Evolutionary conservation across 2,329 filamentous ascomycete genomes (phyloP), one percentile per base, ranked within the genome.

Genomic region (Whalleya microplaca): DNA sequence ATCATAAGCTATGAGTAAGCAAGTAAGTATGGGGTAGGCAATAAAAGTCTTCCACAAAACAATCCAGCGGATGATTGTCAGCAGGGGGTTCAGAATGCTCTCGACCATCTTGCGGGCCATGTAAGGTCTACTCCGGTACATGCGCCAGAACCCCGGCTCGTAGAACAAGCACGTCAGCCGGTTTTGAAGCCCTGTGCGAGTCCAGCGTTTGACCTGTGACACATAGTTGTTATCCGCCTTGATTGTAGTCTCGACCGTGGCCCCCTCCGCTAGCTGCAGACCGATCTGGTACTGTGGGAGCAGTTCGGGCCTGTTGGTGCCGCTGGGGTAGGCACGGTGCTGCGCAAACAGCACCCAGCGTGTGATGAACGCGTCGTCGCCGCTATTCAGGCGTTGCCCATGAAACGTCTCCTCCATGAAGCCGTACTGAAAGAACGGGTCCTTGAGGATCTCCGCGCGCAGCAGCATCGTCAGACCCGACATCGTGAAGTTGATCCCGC

Each of bases 281-380:
- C 59, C 64, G 2, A 72, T 19, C 52, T 1, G 10, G 10, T 1
- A 1, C 44, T 40, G 3, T 41, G 1, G 6, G 48, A 37, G 14
- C 61, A 50, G 1, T n/a, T n/a, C n/a, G n/a, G n/a, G n/a, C n/a
- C n/a, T n/a, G 21, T 54, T 1, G 10, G 10, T 1, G 1, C 44
- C 41, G 3, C 41, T 1, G 6, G 48, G 41, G 14, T 62, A 50
- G 1, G 21, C 18, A 3, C 56, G 23, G 1, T 53, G 53, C 18
- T 69, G 65, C 18, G 66, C 55, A 21, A 62, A 66, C 2, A 67
- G 47, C 0, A 71, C 46, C 57, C 64, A 71, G 6, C 65, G 62
- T 1, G 70, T 71, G 45, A 71, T 63, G 51, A 69, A 70, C 2
- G 57, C 56, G 8, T 70, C 69, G 16, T 70, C 69, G 0, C 69